Percentiles rank a stretch among this genome's conserved stretches.
Conservation (phyloP, 1,139 yeast genomes). For the Hansenula sp. region DNA sequence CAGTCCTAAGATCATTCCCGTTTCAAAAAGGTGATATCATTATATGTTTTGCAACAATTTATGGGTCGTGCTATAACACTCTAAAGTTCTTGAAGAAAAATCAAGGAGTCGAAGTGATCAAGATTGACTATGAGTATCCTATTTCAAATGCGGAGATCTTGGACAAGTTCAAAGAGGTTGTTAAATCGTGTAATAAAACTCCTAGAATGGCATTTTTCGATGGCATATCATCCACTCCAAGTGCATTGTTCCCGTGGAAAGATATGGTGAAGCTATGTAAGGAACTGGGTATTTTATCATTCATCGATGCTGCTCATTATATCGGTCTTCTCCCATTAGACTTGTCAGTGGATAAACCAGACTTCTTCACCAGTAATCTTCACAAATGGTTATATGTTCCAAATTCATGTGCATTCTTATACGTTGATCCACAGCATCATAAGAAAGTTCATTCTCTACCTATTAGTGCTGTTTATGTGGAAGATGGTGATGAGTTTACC, state of each 20-base stretch:
- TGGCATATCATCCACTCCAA: constrained; percentile 62
- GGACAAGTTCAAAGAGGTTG: constrained; percentile 30
- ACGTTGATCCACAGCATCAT: constrained; percentile 52
- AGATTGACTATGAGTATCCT: constrained; percentile 47
- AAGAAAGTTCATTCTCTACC: constrained; percentile 53
- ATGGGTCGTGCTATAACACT: constrained; percentile 54
- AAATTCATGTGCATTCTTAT: constrained; percentile 54
- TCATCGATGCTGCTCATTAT: constrained; percentile 73
- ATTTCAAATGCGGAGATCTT: constrained; percentile 44
- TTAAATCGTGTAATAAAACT: constrained; percentile 20
- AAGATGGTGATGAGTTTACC: constrained; percentile 20
- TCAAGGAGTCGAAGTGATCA: constrained; percentile 40
- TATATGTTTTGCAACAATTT: constrained; percentile 47
- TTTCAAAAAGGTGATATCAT: constrained; percentile 53
- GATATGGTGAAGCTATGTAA: constrained; percentile 43
- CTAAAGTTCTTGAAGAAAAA: constrained; percentile 41
- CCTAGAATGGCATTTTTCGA: constrained; percentile 51
- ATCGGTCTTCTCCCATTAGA: constrained; percentile 52
- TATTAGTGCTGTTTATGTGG: constrained; percentile 41
- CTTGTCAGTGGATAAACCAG: constrained; percentile 45
- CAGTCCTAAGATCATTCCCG: constrained; percentile 51
- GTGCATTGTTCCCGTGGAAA: constrained; percentile 53
- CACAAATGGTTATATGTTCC: constrained; percentile 72
- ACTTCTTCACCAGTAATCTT: constrained; percentile 56
- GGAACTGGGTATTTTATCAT: constrained; percentile 43